Base-by-base conservation (phyloP, 805 yeast species). In the Maudiozyma saulgeensis region DNA sequence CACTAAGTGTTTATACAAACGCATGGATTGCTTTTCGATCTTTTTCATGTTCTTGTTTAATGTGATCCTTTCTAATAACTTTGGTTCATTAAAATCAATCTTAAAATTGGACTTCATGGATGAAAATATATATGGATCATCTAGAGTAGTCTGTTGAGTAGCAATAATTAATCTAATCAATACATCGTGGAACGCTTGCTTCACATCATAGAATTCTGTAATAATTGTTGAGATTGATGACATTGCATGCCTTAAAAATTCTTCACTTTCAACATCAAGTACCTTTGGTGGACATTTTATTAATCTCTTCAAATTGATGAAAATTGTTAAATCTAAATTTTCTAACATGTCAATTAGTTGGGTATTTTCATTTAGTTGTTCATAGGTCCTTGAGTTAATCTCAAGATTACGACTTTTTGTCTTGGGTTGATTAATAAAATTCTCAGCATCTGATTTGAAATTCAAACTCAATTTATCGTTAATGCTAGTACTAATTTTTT, bases 41-140 rank as follows among this genome's bases (percentile, higher is more conserved):
- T 48, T 52, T 31, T 44, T 51, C 35, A 26, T 38, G n/a, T 38
- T 39, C 16, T 54, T 52, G 43, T 37, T 45, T 18, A 45, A 31
- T 15, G 43, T 46, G 21, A 42, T 44, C 21, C 45, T 44, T 12
- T 49, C 51, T 9, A 51, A 50, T 4, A 54, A 41, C 21, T 53
- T 54, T 13, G 66, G 64, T 47, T 70, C 70, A 44, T 68, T 52
- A 43, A 46, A 53, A 9, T 58, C 65, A 13, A 56, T 57, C 54
- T 38, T 73, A 73, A 49, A 53, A 38, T 82, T 86, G 31, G 80
- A 81, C 50, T 74, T 74, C 67, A 84, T 71, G 0, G 84, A 78
- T 46, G 74, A 72, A 64, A 86, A 86, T 1, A 81, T 82, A 51
- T 84, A 88, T 0, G 93, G 88, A 60, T 86, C 95, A 28, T 75